Evolutionary conservation across 371 early-diverging fungal genomes (phyloP), one percentile per base, ranked within the genome.

Genomic region (Apophysomyces ossiformis): DNA sequence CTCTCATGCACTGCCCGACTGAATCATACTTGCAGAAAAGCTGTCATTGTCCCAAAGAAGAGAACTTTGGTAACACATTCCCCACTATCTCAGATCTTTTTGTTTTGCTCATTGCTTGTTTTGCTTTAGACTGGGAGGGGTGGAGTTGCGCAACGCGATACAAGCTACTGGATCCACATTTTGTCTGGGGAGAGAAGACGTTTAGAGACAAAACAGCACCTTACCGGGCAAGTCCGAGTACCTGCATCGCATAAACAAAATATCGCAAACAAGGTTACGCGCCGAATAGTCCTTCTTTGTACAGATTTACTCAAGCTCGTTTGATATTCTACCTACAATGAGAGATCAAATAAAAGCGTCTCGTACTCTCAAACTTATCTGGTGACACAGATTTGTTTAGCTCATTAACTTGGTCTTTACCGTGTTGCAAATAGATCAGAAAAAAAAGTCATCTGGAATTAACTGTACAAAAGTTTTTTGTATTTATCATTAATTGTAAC

Each of bases 1-100:
- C 88, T 38, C 79, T 87, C 47, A 68, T 72, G 44, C 90, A 89
- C 61, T 95, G 94, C 65, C 90, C 92, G 13, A 77, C 71, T 46
- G 88, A 79, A 47, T 74, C 74, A n/a, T 79, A 73, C 21, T 47
- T 82, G 5, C 80, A 83, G 39, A 69, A 76, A 37, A 84, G 77
- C n/a, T 90, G 89, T 36, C 70, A 78, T 37, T 89, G 87, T 57
- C 68, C 85, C 59, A 69, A 79, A 6, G 61, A 66, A 4, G 72
- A 83, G 5, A 85, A 79, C 16, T 77, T 82, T 69, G 87, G 87
- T 85, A 82, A 26, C 2, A 26, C 32, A 26, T 26, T 26, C 32
- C 32, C 32, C 32, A 26, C 2, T 26, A 26, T 26, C 32, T 64
- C 4, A 41, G 6, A 15, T 56, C 15, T 35, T 2, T 18, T 3